Evolutionary conservation across 2,329 filamentous ascomycete genomes (phyloP).

Genomic region (Fusarium phyllophilum): DNA sequence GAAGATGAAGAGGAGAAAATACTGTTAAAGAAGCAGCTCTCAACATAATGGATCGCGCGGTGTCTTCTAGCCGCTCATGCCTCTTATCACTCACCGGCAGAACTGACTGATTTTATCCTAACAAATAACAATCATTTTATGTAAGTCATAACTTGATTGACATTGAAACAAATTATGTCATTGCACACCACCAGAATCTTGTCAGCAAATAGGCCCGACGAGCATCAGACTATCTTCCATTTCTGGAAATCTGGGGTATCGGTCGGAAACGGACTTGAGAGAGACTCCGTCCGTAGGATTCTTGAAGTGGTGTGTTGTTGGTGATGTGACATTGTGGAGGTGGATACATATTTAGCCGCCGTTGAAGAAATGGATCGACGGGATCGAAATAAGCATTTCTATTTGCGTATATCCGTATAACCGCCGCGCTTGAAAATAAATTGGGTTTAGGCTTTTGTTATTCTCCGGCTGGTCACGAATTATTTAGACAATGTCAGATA

Average conservation of each 20-base stretch:
- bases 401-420: neutral
- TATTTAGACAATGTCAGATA: too few species aligned
- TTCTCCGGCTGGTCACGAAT: accelerated
- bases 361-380: neutral
- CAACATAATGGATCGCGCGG: too few species aligned
- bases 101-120: too few species aligned
- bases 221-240: neutral
- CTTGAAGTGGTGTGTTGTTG: conserved; percentile 3
- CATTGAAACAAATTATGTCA: neutral
- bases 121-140: too few species aligned
- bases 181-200: neutral
- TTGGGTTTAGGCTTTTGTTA: neutral
- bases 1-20: too few species aligned
- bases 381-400: neutral
- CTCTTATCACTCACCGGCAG: too few species aligned
- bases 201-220: neutral
- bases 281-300: conserved; percentile 4
- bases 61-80: too few species aligned
- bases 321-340: neutral
- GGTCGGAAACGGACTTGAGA: conserved; percentile 21
- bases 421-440: neutral
- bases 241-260: conserved; percentile 15
- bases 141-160: too few species aligned
- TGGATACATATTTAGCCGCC: neutral
- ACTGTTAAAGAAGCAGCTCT: too few species aligned